Evolutionary conservation across 2,329 filamentous ascomycete species (phyloP), one percentile per base, ranked within the genome.

Genomic region (Pseudocercospora fuligena): DNA sequence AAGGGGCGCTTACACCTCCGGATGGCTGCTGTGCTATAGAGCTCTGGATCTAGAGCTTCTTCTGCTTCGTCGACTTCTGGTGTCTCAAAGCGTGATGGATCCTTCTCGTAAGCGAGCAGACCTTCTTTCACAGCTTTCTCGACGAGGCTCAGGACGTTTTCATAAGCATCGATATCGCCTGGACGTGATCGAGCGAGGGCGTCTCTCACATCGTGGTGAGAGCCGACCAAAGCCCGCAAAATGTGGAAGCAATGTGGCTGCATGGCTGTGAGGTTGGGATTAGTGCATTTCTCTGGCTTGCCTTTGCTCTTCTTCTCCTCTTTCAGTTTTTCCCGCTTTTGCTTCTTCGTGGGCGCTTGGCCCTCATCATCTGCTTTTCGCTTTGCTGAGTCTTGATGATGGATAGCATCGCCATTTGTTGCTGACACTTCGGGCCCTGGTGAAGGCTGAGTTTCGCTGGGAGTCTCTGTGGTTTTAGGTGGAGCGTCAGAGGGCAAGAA

Each of bases 171-270:
- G 63, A 98, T 88, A 72, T 97, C 91, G 40, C 91, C 91, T 0
- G 87, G 84, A 21, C 86, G 82, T 16, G 85, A 87, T 67, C 84
- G 84, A 0, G 92, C 94, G 1, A 99, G 85, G n/a, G 90, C 87
- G 76, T 98, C 93, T 33, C 95, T 88, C 33, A 98, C 89, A 71
- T 95, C 86, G 25, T 92, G 94, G 79, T 97, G 92, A 68, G 85
- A 86, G 1, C 89, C 84, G 36, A 99, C 89, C 25, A 98, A 86
- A 33, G 94, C 89, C 16, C 94, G 88, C 23, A 98, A 86, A 27
- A 99, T 86, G 78, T 97, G 92, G 83, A 99, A 99, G 51, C 97
- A 87, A 79, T 99, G 95, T 0, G 93, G 89, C 79, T 98, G 94
- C 85, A 97, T 92, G 36, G 89, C 89, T 11, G 87, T 84, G 57